These are phyloP conservation scores for Annulohypoxylon maeteangense DNA, from an alignment of 495 filamentous ascomycete species.

Conservation along the genomic window DNA sequence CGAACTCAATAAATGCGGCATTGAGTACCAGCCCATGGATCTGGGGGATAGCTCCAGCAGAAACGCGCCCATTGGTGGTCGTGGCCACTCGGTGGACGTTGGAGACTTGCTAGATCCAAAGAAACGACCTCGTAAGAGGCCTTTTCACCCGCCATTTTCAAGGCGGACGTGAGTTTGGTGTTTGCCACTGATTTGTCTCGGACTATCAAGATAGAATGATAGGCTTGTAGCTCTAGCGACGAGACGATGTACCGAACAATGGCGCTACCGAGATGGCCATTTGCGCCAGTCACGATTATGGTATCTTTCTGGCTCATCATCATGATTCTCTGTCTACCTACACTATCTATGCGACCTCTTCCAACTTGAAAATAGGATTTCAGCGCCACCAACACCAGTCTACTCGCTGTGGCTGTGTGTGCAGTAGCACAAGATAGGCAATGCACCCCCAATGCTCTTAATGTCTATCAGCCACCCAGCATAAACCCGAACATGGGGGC, in stretches of 20 bases:
- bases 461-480: neutral
- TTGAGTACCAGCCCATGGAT: neutral
- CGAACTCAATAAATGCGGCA: neutral
- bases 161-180: neutral
- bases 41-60: neutral
- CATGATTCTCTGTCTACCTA: neutral
- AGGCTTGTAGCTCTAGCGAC: neutral
- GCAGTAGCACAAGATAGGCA: neutral
- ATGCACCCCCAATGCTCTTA: neutral
- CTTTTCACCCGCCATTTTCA: neutral
- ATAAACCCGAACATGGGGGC: neutral
- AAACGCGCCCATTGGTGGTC: neutral
- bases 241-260: slow-evolving; percentile 1
- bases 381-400: neutral
- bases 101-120: neutral
- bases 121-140: slow-evolving; percentile 1
- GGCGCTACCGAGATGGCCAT: neutral
- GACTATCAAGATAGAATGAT: slow-evolving; percentile 1
- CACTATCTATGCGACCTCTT: neutral
- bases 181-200: slow-evolving; percentile 2
- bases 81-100: neutral
- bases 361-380: neutral
- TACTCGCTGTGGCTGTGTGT: neutral
- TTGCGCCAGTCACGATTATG: slow-evolving; percentile 1
- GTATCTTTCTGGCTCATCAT: neutral